These are phyloP conservation scores for Magnaporthiopsis rhizophila DNA, from an alignment of 2,329 filamentous ascomycete species.

Conservation along the genomic window DNA sequence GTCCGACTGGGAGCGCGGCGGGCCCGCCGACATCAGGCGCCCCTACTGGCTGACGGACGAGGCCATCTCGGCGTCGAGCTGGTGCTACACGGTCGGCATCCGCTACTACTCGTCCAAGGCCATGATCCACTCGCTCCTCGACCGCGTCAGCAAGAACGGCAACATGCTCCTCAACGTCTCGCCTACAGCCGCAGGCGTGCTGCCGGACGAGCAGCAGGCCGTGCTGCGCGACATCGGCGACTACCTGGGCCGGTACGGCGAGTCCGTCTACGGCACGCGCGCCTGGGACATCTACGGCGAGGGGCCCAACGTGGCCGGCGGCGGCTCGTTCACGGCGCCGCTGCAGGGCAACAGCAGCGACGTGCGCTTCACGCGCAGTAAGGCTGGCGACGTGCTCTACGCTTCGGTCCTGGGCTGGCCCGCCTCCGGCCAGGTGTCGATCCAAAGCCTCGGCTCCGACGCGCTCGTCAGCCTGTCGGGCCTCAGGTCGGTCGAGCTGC, in stretches of 20 bases:
- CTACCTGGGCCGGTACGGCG: constrained; percentile 45
- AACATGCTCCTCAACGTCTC: constrained; percentile 50
- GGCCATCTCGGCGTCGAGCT: constrained; percentile 6
- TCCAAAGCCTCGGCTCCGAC: constrained; percentile 1
- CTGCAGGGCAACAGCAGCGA: constrained; percentile 12
- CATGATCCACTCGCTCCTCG: constrained; percentile 27
- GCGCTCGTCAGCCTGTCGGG: neutral
- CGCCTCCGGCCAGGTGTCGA: neutral
- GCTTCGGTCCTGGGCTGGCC: constrained; percentile 6
- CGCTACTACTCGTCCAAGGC: constrained; percentile 3
- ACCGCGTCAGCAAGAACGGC: constrained; percentile 46
- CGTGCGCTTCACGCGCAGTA: constrained; percentile 35
- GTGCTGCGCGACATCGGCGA: constrained; percentile 41
- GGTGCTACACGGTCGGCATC: constrained; percentile 7
- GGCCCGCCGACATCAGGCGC: neutral
- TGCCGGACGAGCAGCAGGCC: constrained; percentile 38
- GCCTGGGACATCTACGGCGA: constrained; percentile 36
- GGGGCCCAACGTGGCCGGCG: constrained; percentile 4
- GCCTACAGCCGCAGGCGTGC: constrained; percentile 43
- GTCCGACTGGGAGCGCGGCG: constrained; percentile 5
- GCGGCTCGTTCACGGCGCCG: constrained; percentile 6
- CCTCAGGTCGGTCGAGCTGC: constrained; percentile 2
- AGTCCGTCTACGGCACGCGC: constrained; percentile 49
- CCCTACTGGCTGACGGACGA: constrained; percentile 8
- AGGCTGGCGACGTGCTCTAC: constrained; percentile 3